Evolutionary conservation across 2,329 filamentous ascomycete species (phyloP).

Genomic region (Huntiella moniliformis): DNA sequence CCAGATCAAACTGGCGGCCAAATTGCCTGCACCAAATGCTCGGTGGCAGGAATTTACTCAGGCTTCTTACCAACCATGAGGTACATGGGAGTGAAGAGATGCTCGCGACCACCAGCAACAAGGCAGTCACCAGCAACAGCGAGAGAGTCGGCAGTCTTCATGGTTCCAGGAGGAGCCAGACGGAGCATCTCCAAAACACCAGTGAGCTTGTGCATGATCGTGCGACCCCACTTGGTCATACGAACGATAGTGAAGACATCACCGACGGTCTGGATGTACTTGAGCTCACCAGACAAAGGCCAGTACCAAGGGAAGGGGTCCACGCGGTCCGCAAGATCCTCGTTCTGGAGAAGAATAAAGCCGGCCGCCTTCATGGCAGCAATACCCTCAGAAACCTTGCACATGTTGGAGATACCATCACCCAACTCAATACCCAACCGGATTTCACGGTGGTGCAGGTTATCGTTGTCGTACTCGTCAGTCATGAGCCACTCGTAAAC

Average conservation of each 20-base stretch:
- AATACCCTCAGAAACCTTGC: conserved; percentile 63
- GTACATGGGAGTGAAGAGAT: conserved; percentile 98
- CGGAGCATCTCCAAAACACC: conserved; percentile 56
- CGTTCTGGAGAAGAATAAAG: conserved; percentile 64
- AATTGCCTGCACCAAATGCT: no score
- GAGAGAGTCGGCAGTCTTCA: conserved; percentile 87
- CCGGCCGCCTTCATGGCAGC: conserved; percentile 72
- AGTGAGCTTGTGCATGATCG: conserved; percentile 55
- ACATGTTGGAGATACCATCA: conserved; percentile 96
- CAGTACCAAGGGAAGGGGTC: conserved; percentile 85
- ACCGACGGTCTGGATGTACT: conserved; percentile 59
- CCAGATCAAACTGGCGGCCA: no score
- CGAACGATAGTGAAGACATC: conserved; percentile 71
- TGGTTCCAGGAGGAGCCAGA: conserved; percentile 63
- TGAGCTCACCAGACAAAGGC: conserved; percentile 69
- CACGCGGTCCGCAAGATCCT: conserved; percentile 65
- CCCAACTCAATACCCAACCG: conserved; percentile 89
- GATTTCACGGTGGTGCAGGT: conserved; percentile 72
- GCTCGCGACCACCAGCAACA: conserved; percentile 68
- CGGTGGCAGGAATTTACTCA: conserved; percentile 5
- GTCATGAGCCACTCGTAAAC: conserved; percentile 99
- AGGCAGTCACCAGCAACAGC: conserved; percentile 66
- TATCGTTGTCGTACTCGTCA: conserved; percentile 76
- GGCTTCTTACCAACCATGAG: conserved; percentile 90
- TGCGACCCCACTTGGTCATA: conserved; percentile 73